Conservation (phyloP, 2,329 filamentous ascomycete genomes). For the Aspergillus spinulosporus region DNA sequence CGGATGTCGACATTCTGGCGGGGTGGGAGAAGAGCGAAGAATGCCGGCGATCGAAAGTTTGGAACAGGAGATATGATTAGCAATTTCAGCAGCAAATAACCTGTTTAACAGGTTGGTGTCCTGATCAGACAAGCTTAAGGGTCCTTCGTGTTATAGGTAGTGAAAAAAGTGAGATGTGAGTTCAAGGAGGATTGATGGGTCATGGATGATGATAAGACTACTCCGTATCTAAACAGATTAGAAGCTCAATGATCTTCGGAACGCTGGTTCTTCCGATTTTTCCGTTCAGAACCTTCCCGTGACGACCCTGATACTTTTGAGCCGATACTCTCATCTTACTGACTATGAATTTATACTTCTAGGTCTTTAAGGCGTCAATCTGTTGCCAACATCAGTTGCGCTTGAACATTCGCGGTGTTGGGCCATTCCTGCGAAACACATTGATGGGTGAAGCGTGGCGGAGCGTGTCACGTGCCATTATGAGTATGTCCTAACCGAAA, state of each 20-base stretch:
- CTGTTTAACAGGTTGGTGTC: background rate
- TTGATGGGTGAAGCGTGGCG: no score
- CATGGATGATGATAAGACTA: background rate
- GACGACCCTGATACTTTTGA: no score
- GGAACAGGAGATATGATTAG: constrained; percentile 2
- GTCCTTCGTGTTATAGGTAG: background rate
- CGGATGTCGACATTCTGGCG: constrained; percentile 79
- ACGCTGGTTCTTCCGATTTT: background rate
- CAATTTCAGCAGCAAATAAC: background rate
- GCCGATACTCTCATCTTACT: no score
- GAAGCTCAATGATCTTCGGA: background rate
- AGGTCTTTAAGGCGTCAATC: no score
- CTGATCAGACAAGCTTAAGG: background rate
- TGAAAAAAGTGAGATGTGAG: background rate
- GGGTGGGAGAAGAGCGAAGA: constrained; percentile 16
- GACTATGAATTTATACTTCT: no score
- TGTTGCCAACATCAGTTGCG: no score
- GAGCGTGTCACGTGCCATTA: background rate
- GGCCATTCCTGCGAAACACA: no score
- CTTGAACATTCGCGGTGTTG: no score
- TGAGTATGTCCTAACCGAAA: background rate
- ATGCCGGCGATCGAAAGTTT: constrained; percentile 11
- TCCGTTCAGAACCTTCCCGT: background rate
- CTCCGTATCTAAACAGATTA: background rate
- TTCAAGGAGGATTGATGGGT: constrained; percentile 2